Base-by-base conservation (phyloP, 805 yeast species). In the Yueomyces sp. region DNA sequence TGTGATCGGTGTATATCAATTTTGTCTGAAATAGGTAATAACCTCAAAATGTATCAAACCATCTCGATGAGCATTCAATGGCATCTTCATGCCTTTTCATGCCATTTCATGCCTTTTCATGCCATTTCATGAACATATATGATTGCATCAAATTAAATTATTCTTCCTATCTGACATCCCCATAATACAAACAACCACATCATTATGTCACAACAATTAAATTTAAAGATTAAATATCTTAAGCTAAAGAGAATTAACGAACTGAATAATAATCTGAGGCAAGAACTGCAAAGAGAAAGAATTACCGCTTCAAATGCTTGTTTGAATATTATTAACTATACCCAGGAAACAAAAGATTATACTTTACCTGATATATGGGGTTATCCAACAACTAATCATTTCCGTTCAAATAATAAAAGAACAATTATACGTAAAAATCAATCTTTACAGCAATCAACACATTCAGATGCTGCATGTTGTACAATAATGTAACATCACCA, bases 231-330 rank as follows among this genome's bases (percentile, higher is more conserved):
- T 29, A 68, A 76, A 46, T 64, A 65, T 40, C 60, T 81, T 45
- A 81, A 80, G 57, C 63, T 81, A 39, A 76, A 74, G 53, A 67
- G 88, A 51, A 70, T 79, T 33, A 70, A 68, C 41, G 79, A 78
- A 51, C 65, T 79, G 32, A 80, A 79, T 51, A 54, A 59, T 3
- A 74, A 73, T 47, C 58, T 81, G 36, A 71, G 69, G 49, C 69
- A 69, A 30, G 71, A 75, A 38, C 55, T 82, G 36, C 55, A 69
- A 3, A 62, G 74, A 43, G 79, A 79, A 9, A 64, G 87, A 47
- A 75, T 79, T 2, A 75, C 78, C 32, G 79, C 83, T 6, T 77
- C 85, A 4, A 73, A 74, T 52, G 81, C 82, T 5, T 73, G 79
- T 5, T 61, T 72, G 36, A 60, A 70, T 43, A 60, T 68, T n/a